Conservation (phyloP, 2,329 filamentous ascomycete species). For the Penicillium freii region DNA sequence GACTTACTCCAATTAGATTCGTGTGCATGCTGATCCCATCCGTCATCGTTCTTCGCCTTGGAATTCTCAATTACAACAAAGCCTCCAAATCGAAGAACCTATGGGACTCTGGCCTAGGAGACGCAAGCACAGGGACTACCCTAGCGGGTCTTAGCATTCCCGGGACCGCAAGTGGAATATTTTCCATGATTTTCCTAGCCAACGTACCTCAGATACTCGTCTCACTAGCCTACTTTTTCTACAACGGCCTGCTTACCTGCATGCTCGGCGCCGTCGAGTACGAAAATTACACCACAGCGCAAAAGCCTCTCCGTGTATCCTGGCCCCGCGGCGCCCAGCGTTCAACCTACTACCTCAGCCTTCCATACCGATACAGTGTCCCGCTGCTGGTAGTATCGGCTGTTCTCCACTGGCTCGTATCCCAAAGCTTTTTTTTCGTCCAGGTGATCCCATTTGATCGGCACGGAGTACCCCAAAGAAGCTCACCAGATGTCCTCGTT, state of each 20-base stretch:
- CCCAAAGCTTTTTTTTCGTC: constrained; percentile 43
- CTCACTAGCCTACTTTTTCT: constrained; percentile 33
- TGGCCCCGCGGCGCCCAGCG: constrained; percentile 43
- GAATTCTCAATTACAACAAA: not conserved
- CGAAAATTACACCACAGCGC: constrained; percentile 35
- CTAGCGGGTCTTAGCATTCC: not conserved
- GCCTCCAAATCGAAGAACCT: not conserved
- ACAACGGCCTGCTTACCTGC: constrained; percentile 40
- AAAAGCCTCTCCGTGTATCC: constrained; percentile 46
- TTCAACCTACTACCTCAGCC: constrained; percentile 45
- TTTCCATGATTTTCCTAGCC: not conserved
- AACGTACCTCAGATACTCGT: constrained; percentile 36
- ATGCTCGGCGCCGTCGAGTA: constrained; percentile 52
- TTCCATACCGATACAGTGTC: constrained; percentile 45
- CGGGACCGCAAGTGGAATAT: not conserved
- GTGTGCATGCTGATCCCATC: not conserved
- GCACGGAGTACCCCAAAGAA: not conserved
- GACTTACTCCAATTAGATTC: not conserved
- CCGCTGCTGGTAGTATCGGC: constrained; percentile 37
- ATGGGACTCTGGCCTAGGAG: not conserved
- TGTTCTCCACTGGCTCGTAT: constrained; percentile 49
- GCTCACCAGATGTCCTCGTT: not conserved
- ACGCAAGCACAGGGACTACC: not conserved
- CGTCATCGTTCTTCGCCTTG: not conserved
- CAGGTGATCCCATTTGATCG: not conserved